Evolutionary conservation across 129 eudicot species (phyloP).

Genomic region (Flaveria bidentis): DNA sequence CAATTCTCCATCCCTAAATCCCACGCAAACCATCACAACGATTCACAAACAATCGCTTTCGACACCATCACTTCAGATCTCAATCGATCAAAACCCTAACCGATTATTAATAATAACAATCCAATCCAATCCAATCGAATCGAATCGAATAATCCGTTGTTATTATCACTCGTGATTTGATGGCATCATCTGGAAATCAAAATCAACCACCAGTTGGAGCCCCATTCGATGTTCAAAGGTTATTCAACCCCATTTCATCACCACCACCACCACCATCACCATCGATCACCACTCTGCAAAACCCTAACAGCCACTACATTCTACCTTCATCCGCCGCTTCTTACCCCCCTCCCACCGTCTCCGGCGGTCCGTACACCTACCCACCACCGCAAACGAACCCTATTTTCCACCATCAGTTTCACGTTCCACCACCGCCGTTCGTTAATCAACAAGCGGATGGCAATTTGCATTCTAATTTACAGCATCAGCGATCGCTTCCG

Average conservation of each 20-base stretch:
- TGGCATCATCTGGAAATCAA: constrained; percentile 45
- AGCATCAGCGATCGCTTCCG: constrained; percentile 74
- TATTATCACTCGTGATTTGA: not conserved
- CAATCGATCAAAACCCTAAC: not conserved
- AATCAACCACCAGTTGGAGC: constrained; percentile 45
- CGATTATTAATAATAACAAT: not conserved
- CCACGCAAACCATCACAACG: no score
- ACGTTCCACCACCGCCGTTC: constrained; percentile 27
- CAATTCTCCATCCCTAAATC: no score
- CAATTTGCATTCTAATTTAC: constrained; percentile 40
- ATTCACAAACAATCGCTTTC: not conserved
- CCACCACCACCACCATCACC: constrained; percentile 33
- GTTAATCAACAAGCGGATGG: constrained; percentile 36
- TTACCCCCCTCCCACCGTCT: constrained; percentile 57
- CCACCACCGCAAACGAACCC: constrained; percentile 50
- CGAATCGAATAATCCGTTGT: not conserved
- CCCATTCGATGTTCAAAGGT: constrained; percentile 58
- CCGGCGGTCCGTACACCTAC: constrained; percentile 50
- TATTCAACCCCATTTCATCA: constrained; percentile 49
- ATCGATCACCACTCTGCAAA: constrained; percentile 32
- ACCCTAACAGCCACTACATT: constrained; percentile 46
- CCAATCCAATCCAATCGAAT: not conserved
- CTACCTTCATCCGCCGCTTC: constrained; percentile 40
- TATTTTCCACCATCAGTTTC: constrained; percentile 32
- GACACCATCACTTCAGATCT: constrained; percentile 12